Percentiles rank a stretch among this genome's conserved stretches.
Evolutionary conservation across 129 eudicot genomes (phyloP).

Genomic region (Artemisia tridentata): DNA sequence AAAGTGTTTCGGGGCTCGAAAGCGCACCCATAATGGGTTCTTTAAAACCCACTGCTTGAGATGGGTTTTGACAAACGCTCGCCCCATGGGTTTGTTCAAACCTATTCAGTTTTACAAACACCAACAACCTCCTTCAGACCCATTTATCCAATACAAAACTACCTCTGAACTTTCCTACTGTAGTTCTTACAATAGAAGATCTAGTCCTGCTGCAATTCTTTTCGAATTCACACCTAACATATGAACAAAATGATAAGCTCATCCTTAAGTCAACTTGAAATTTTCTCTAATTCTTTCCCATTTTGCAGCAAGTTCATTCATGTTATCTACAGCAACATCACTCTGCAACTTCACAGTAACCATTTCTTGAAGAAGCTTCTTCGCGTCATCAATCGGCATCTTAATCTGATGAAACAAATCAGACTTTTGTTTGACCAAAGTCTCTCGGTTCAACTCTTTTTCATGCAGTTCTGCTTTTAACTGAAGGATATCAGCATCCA

Average conservation of each 20-base stretch:
- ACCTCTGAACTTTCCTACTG: neutral
- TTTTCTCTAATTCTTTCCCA: conserved; percentile 29
- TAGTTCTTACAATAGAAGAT: neutral
- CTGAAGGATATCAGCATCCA: conserved; percentile 26
- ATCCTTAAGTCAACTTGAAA: conserved; percentile 10
- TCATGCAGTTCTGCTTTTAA: conserved; percentile 22
- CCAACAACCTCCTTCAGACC: too few species aligned
- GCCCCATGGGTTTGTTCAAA: too few species aligned
- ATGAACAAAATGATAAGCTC: neutral
- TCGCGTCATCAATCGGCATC: conserved; percentile 32
- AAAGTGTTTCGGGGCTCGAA: too few species aligned
- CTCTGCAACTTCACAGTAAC: conserved; percentile 27
- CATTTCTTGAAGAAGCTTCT: conserved; percentile 34
- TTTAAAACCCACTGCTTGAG: too few species aligned
- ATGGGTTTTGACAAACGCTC: too few species aligned
- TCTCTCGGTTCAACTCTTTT: conserved; percentile 22
- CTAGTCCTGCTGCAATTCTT: conserved; percentile 3
- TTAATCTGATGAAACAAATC: conserved; percentile 23
- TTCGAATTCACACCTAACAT: conserved; percentile 1
- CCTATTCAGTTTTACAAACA: too few species aligned
- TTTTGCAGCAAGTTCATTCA: conserved; percentile 21
- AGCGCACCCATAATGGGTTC: too few species aligned
- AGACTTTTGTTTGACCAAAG: conserved; percentile 22
- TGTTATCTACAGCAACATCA: conserved; percentile 30
- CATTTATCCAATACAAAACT: too few species aligned